Evolutionary conservation across 306 rosid genomes (phyloP).

Genomic region (Sicyos edulis): DNA sequence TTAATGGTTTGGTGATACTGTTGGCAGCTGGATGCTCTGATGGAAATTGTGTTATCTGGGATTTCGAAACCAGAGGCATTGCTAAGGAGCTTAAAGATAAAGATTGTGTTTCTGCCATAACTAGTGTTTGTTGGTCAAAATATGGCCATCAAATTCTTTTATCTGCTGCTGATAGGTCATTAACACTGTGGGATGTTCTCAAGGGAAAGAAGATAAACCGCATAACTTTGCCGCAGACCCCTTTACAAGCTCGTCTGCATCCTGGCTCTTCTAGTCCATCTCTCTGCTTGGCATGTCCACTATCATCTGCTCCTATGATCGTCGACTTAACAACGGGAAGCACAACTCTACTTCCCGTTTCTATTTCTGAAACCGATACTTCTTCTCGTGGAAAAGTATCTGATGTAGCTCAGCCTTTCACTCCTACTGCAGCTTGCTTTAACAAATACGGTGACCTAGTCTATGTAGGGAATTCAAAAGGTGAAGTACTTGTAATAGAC

Average conservation of each 20-base stretch:
- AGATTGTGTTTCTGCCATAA: slow-evolving; percentile 63
- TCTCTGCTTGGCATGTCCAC: slow-evolving; percentile 88
- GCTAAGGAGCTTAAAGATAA: slow-evolving; percentile 75
- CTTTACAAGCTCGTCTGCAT: slow-evolving; percentile 83
- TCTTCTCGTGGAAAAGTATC: slow-evolving; percentile 68
- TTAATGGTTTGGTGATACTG: slow-evolving; percentile 22
- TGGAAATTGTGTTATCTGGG: slow-evolving; percentile 93
- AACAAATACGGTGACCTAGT: slow-evolving; percentile 70
- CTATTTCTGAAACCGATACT: slow-evolving; percentile 51
- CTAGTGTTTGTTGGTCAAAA: slow-evolving; percentile 70
- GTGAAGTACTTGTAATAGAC: slow-evolving; percentile 82
- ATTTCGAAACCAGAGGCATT: slow-evolving; percentile 89
- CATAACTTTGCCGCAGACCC: slow-evolving; percentile 61
- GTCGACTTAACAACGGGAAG: slow-evolving; percentile 71
- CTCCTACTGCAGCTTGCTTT: slow-evolving; percentile 96
- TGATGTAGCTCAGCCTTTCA: slow-evolving; percentile 62
- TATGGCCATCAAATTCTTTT: slow-evolving; percentile 65
- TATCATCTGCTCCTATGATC: slow-evolving; percentile 85
- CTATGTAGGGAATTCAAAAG: slow-evolving; percentile 93
- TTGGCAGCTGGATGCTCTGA: slow-evolving; percentile 89
- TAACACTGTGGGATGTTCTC: slow-evolving; percentile 73
- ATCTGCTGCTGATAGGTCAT: slow-evolving; percentile 86
- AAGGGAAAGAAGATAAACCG: slow-evolving; percentile 62
- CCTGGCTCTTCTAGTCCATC: slow-evolving; percentile 84
- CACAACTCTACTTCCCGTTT: slow-evolving; percentile 62